Base-by-base conservation (phyloP, 768 basidiomycete species). In the Infundibulicybe gibba region DNA sequence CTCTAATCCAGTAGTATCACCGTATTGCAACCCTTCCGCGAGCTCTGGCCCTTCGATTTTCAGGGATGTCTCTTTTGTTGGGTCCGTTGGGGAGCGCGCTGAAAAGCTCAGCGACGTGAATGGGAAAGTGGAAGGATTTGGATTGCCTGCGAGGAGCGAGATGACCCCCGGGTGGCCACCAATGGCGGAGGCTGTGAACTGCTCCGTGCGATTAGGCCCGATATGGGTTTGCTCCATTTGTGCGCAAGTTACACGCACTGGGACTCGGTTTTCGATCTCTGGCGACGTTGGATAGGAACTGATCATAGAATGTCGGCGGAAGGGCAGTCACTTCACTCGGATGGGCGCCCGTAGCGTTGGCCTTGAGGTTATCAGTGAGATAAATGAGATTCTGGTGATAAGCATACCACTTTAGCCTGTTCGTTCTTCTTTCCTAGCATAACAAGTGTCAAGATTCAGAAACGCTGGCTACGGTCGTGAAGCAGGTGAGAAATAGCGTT, bases 111-210 rank as follows among this genome's bases (percentile, higher is more conserved):
- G 67, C 2, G 80, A 77, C 9, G 79, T 76, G 64, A 93, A 85
- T 1, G 90, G 90, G 67, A 91, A 92, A 19, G 87, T 83, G 19
- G 71, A 66, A n/a, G 80, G 72, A 56, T 90, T 89, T 10, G 90
- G 90, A 59, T 89, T 88, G 20, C 90, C 90, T 0, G 89, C 90
- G 8, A 89, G 74, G 41, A 87, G 61, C 2, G 81, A 83, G 45
- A 89, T 75, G 33, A 84, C 1, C 83, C 83, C 0, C 88, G 87
- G 5, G 60, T 68, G 14, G 67, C 69, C 61, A 92, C 90, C 37
- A 87, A 1, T 78, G 83, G 45, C 79, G 68, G 17, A 90, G 71
- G 6, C 78, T 56, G 54, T 77, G 64, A 44, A 81, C 77, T 81
- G 49, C 47, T 52, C 51, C 25, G 25, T 25, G 25, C 8, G 25